phyloP scores from a whole-genome alignment of 805 yeast genomes.

The Saturnispora dispora region DNA sequence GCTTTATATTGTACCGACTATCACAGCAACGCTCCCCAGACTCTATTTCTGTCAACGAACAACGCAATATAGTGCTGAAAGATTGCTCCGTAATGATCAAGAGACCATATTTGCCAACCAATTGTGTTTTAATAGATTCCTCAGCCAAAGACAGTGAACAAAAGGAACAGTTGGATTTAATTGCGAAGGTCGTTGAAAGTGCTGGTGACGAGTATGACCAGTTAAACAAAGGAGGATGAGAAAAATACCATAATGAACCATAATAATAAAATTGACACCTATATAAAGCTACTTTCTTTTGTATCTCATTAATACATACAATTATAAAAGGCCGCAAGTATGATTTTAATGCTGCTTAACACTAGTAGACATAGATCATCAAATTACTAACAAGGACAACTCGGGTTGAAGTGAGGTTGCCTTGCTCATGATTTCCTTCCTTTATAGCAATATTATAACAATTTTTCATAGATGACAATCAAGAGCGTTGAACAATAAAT shows the following conservation, averaged over 20 bases:
- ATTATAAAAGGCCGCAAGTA: neutral
- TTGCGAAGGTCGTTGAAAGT: slow-evolving; percentile 42
- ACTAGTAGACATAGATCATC: neutral
- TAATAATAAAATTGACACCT: neutral
- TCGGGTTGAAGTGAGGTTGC: neutral
- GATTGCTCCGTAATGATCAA: neutral
- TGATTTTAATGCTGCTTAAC: neutral
- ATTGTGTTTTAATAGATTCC: neutral
- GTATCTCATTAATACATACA: neutral
- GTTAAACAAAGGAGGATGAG: slow-evolving; percentile 45
- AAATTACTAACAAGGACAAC: no score
- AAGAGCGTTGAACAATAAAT: no score
- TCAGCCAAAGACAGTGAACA: slow-evolving; percentile 5
- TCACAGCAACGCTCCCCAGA: neutral
- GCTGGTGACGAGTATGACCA: slow-evolving; percentile 37
- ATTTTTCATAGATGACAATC: no score
- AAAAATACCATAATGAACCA: neutral
- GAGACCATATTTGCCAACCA: neutral
- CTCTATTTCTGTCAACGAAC: neutral
- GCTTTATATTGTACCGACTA: slow-evolving; percentile 1
- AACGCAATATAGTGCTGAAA: neutral
- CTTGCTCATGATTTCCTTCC: neutral
- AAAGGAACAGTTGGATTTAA: slow-evolving; percentile 24
- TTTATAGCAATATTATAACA: neutral
- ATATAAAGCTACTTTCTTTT: neutral